Percentiles rank a stretch among this genome's conserved stretches.
Conservation (phyloP, 2,329 filamentous ascomycete genomes). For the Tolypocladium sp. region DNA sequence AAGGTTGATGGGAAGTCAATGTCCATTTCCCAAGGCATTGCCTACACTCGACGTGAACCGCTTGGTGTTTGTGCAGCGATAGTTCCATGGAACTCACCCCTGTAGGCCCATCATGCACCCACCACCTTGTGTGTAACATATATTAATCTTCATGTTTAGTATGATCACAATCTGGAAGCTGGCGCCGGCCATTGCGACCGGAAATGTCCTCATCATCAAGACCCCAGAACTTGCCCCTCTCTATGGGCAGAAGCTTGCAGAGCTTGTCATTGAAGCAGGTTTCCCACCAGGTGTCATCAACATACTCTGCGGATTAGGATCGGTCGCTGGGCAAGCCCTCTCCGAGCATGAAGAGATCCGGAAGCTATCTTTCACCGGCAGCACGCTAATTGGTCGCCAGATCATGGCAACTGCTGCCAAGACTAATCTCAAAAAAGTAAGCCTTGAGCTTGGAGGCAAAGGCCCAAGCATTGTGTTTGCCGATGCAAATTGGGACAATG, state of each 20-base stretch:
- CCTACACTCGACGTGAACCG: no score
- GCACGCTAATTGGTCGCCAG: conserved; percentile 53
- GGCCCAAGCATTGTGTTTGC: conserved; percentile 56
- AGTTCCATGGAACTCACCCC: no score
- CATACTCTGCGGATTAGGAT: conserved; percentile 57
- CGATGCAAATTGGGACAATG: conserved; percentile 57
- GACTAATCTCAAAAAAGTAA: conserved; percentile 52
- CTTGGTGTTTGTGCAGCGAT: no score
- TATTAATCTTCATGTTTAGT: not conserved
- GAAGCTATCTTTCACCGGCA: conserved; percentile 66
- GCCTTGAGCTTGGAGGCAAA: conserved; percentile 65
- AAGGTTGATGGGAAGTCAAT: no score
- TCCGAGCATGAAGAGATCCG: conserved; percentile 56
- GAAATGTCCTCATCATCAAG: conserved; percentile 53
- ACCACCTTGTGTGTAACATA: no score
- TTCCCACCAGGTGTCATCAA: conserved; percentile 68
- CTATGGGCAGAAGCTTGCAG: conserved; percentile 49
- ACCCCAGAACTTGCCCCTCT: conserved; percentile 53
- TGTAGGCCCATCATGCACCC: no score
- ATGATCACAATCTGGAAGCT: conserved; percentile 58
- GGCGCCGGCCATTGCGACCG: conserved; percentile 54
- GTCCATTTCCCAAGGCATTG: no score
- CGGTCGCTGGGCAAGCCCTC: conserved; percentile 56
- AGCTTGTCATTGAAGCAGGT: conserved; percentile 60
- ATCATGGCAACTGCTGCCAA: conserved; percentile 54